Conservation (phyloP, 73 alveolate genomes). For the Uronychia binucleata region DNA sequence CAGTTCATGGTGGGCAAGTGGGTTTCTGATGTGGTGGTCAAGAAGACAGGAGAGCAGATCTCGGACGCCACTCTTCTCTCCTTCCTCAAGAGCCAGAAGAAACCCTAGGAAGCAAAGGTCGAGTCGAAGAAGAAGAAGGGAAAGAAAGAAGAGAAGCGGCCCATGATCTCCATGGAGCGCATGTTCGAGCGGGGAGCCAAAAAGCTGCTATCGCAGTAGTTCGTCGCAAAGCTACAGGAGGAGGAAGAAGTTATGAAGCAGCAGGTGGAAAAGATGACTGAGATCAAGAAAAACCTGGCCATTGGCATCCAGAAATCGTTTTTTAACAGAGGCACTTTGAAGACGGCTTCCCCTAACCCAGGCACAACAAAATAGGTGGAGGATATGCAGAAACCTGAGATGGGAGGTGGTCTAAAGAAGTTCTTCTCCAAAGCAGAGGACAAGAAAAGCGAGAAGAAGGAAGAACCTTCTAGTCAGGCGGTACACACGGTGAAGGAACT, state of each 20-base stretch:
- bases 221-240: background rate
- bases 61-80: background rate
- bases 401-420: background rate
- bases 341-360: too few relatives aligned
- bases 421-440: background rate
- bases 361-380: too few relatives aligned
- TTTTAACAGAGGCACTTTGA: background rate
- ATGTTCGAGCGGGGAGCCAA: background rate
- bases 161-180: background rate
- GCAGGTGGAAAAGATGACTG: background rate
- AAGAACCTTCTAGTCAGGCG: background rate
- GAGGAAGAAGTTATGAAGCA: background rate
- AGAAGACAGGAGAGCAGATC: background rate
- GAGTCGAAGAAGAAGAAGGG: background rate
- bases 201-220: background rate
- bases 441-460: background rate
- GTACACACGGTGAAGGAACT: background rate
- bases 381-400: background rate
- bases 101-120: background rate
- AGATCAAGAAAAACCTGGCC: background rate
- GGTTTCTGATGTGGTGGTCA: background rate
- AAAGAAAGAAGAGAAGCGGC: background rate
- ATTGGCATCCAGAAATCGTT: background rate
- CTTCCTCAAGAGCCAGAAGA: background rate
- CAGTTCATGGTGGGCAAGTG: background rate